Base-by-base conservation (phyloP, 495 filamentous ascomycete genomes). In the Aspergillus taichungensis region DNA sequence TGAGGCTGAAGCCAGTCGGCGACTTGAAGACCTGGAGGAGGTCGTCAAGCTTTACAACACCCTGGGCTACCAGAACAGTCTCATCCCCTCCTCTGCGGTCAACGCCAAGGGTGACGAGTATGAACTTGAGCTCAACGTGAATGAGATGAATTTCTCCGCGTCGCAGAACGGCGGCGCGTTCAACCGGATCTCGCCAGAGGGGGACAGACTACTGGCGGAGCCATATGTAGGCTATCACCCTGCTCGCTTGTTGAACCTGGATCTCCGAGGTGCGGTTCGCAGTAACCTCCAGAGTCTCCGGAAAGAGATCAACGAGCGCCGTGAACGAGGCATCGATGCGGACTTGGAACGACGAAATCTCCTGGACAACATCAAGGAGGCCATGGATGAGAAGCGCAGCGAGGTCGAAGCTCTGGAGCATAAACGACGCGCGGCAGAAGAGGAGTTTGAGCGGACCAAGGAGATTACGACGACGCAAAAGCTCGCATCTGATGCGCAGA, bases 331-430 rank as follows among this genome's bases (percentile, higher is more conserved):
- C 8, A 79, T 90, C 53, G 91, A 96, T 53, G 82, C 80, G 34
- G 89, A 95, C 66, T 82, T 95, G 72, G 87, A 88, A 43, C 85
- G 89, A 43, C 84, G 90, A 47, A 91, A 97, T 57, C 75, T 92
- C 42, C 80, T 97, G 27, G 88, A 96, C 52, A 83, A 84, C 43
- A 88, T 94, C 61, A 88, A 87, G 61, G 92, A 97, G 66, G 87
- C 87, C 14, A 87, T 97, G 66, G 88, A 94, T 52, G 92, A 99
- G 61, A 95, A 94, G 62, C 73, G 80, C 34, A 82, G 80, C 52
- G 92, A 99, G 64, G 85, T 97, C 7, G 92, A 95, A 59, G 82
- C 85, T 7, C 69, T 99, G n/a, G 84, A 87, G 49, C 89, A 95
- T 61, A 75, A 82, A 47, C 82, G 90, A 32, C 77, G 84, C 38